Evolutionary conservation across 2,329 filamentous ascomycete genomes (phyloP).

Genomic region (Ophiostoma ips): DNA sequence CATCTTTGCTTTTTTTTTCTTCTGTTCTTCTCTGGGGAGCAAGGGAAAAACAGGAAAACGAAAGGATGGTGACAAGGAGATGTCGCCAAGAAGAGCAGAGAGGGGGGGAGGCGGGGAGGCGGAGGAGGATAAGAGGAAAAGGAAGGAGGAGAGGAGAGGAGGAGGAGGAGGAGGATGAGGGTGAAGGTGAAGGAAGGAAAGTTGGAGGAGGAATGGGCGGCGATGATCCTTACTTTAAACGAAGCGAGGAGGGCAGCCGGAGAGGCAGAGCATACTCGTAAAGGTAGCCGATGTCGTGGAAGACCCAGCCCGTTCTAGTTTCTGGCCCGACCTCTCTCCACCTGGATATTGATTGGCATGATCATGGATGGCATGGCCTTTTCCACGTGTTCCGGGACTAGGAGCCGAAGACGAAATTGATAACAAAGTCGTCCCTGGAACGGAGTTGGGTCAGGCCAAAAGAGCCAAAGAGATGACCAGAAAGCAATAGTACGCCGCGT

Average conservation of each 20-base stretch:
- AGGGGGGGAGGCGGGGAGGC: not conserved
- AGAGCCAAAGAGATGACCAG: no score
- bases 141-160: not conserved
- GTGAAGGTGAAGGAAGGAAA: not conserved
- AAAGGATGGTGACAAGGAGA: not conserved
- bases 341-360: no score
- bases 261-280: not conserved
- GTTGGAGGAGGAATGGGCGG: not conserved
- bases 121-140: not conserved
- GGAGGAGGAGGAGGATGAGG: not conserved
- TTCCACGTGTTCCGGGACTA: slow-evolving; percentile 1
- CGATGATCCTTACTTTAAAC: slow-evolving; percentile 8
- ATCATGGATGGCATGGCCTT: not conserved
- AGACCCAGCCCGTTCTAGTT: no score
- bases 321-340: no score
- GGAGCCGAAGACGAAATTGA: not conserved
- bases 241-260: not conserved
- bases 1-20: not conserved
- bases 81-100: not conserved
- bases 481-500: no score
- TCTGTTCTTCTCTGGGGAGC: no score
- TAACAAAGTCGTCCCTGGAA: no score
- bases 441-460: no score
- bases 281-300: not conserved
- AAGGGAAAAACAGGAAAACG: not conserved